Percentiles rank a stretch among this genome's conserved stretches.
These are phyloP conservation scores for Solanum stenotomum DNA, from an alignment of 257 asterid genomes.

Conservation along the genomic window DNA sequence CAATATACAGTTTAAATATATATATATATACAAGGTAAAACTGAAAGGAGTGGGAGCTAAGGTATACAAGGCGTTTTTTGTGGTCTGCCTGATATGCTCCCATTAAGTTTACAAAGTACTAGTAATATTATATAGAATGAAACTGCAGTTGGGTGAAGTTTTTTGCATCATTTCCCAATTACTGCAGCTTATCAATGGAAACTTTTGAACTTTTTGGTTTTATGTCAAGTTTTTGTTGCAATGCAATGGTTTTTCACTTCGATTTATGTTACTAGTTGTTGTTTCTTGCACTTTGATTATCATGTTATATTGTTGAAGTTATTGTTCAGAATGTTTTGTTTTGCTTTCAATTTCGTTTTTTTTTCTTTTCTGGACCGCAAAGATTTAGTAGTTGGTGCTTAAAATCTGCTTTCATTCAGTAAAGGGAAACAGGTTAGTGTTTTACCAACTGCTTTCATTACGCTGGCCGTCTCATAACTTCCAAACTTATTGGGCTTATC, in stretches of 20 bases:
- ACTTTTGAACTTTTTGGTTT: background rate
- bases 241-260: background rate
- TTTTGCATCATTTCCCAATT: background rate
- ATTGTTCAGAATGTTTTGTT: background rate
- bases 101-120: background rate
- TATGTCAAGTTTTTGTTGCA: background rate
- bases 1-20: background rate
- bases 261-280: background rate
- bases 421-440: background rate
- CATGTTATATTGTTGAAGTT: background rate
- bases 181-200: background rate
- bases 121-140: background rate
- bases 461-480: background rate
- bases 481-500: background rate
- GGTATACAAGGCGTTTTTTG: background rate
- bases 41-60: background rate
- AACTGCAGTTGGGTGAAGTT: slow-evolving; percentile 3
- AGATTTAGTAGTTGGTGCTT: background rate
- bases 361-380: background rate
- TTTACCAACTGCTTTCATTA: background rate
- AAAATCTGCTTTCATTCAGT: background rate
- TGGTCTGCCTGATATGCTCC: background rate
- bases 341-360: background rate
- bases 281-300: background rate
- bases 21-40: background rate